phyloP scores from a whole-genome alignment of 257 asterid species.

The Fraxinus cuspidata region DNA sequence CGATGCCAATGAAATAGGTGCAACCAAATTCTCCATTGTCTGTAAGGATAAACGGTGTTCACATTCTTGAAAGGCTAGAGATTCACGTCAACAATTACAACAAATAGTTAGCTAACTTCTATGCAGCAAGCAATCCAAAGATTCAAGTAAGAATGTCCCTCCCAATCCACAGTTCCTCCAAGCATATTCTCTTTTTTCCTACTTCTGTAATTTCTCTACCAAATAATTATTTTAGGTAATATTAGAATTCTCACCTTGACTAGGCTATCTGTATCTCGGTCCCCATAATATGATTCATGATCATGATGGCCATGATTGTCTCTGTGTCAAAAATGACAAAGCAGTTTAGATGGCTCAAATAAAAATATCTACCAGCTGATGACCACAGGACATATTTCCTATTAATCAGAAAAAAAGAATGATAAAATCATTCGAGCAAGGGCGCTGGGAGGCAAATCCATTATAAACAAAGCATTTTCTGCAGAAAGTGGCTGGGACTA shows the following conservation, averaged over 20 bases:
- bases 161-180: neutral
- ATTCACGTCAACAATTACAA: neutral
- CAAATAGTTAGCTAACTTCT: neutral
- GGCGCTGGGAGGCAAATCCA: neutral
- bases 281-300: conserved; percentile 96
- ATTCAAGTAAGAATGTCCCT: conserved; percentile 6
- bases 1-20: conserved; percentile 65
- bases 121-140: neutral
- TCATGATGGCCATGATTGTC: conserved; percentile 91
- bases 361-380: conserved; percentile 11
- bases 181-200: conserved; percentile 16
- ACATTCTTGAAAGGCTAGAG: conserved; percentile 18
- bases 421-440: neutral
- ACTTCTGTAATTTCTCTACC: conserved; percentile 21
- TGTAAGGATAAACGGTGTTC: conserved; percentile 41
- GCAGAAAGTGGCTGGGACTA: neutral
- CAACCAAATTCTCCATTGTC: conserved; percentile 85
- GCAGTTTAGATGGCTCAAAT: conserved; percentile 16
- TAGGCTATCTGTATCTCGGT: conserved; percentile 83
- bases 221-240: conserved; percentile 2
- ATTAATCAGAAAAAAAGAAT: neutral
- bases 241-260: conserved; percentile 64
- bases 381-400: neutral
- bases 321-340: conserved; percentile 49
- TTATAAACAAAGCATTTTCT: neutral